phyloP scores from a whole-genome alignment of 2,329 filamentous ascomycete genomes.

The Clarireedia sp. region DNA sequence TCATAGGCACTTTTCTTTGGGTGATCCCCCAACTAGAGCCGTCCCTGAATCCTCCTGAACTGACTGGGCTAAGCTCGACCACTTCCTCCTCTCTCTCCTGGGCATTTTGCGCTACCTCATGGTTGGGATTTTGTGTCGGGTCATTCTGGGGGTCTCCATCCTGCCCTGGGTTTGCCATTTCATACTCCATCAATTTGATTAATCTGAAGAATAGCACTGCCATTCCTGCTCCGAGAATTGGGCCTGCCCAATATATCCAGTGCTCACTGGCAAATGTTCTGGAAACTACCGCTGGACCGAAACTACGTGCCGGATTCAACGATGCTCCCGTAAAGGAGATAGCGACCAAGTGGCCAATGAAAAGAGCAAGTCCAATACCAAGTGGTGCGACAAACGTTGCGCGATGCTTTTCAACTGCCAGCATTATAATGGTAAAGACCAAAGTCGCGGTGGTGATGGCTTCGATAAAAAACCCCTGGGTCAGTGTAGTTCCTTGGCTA shows the following conservation, averaged over 20 bases:
- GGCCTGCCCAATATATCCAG: conserved; percentile 46
- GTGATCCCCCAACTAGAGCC: background rate
- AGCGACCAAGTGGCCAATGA: conserved; percentile 38
- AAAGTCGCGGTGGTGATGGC: conserved; percentile 40
- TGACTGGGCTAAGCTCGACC: background rate
- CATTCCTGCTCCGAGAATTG: conserved; percentile 40
- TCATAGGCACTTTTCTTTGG: background rate
- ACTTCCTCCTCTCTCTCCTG: conserved; percentile 16
- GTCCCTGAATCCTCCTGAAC: background rate
- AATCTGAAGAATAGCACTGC: conserved; percentile 43
- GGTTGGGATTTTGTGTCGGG: conserved; percentile 35
- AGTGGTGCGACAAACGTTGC: conserved; percentile 40
- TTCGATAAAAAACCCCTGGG: conserved; percentile 43
- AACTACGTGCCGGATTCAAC: conserved; percentile 40
- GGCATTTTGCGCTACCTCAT: conserved; percentile 23
- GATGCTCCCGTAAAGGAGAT: conserved; percentile 37
- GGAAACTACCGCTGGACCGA: conserved; percentile 40
- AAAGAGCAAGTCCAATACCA: conserved; percentile 32
- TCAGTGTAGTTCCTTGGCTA: conserved; percentile 32
- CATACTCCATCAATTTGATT: conserved; percentile 45
- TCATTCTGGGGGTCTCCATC: conserved; percentile 36
- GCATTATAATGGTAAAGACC: conserved; percentile 43
- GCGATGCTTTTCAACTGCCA: conserved; percentile 40
- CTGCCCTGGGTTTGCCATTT: conserved; percentile 41
- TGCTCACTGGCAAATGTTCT: conserved; percentile 36